Evolutionary conservation across 2,329 filamentous ascomycete genomes (phyloP).

Genomic region (Microascus cirrosus): DNA sequence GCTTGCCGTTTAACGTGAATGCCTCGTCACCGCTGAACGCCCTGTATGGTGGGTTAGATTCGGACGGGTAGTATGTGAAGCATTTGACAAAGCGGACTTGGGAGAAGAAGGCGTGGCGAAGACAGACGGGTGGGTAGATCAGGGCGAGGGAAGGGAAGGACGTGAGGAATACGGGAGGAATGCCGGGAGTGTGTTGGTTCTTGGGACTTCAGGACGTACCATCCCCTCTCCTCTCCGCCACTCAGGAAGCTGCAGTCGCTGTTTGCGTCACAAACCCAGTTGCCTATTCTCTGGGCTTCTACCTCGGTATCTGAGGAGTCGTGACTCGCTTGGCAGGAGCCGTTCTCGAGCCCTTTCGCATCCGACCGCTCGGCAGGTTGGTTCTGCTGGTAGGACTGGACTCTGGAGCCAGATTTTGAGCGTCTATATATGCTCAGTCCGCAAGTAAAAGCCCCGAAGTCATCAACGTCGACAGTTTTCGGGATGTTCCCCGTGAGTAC

Average conservation of each 20-base stretch:
- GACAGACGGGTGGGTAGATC: conserved; percentile 1
- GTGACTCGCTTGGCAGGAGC: neutral
- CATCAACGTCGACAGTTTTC: conserved; percentile 56
- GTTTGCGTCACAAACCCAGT: conserved; percentile 71
- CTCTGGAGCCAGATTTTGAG: neutral
- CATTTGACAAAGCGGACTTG: neutral
- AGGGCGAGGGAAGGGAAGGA: neutral
- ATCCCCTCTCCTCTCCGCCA: conserved; percentile 76
- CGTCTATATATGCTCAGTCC: conserved; percentile 45
- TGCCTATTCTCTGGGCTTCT: conserved; percentile 34
- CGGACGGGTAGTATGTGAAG: neutral
- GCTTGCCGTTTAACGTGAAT: neutral
- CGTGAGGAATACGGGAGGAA: neutral
- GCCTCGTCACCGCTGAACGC: conserved; percentile 5
- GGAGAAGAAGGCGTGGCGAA: neutral
- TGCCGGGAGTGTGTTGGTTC: neutral
- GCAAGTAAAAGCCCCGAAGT: conserved; percentile 80
- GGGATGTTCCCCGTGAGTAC: conserved; percentile 72
- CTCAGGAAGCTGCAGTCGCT: conserved; percentile 77
- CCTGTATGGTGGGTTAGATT: conserved; percentile 1
- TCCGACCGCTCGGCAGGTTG: neutral
- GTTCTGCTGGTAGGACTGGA: neutral
- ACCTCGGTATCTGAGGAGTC: neutral
- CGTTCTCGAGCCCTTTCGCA: neutral
- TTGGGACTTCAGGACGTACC: conserved; percentile 35